Conservation (phyloP, 306 rosid genomes). For the Prunus davidiana region DNA sequence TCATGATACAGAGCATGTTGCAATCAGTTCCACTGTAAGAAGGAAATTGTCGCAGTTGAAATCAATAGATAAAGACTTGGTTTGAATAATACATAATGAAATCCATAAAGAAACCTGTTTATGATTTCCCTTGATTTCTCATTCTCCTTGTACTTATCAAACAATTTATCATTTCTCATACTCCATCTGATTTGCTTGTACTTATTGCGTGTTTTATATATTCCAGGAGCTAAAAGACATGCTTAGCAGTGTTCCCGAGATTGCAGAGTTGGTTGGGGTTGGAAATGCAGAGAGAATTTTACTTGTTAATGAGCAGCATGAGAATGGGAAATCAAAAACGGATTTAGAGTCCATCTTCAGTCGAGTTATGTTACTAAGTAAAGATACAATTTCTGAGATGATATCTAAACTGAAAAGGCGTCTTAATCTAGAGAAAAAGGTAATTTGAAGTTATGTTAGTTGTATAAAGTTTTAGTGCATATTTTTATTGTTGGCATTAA, state of each 20-base stretch:
- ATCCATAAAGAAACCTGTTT: not conserved
- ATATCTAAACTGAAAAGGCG: constrained; percentile 33
- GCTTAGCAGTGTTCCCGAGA: constrained; percentile 37
- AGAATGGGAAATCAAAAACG: constrained; percentile 24
- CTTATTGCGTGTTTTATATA: not conserved
- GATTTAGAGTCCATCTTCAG: constrained; percentile 32
- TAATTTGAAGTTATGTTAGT: not conserved
- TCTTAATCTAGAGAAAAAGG: constrained; percentile 33
- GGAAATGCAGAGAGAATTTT: constrained; percentile 26
- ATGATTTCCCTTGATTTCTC: not conserved
- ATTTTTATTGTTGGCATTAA: constrained; percentile 6
- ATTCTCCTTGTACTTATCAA: not conserved
- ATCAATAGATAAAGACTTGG: not conserved
- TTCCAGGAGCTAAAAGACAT: constrained; percentile 34
- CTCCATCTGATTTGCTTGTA: not conserved
- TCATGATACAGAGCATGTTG: too few species aligned
- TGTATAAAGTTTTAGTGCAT: not conserved
- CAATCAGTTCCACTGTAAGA: not conserved
- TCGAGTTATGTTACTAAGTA: constrained; percentile 30
- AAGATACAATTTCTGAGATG: constrained; percentile 21
- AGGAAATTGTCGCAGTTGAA: not conserved
- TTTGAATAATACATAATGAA: not conserved
- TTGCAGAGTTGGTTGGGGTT: constrained; percentile 29
- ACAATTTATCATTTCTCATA: not conserved
- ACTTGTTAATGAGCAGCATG: constrained; percentile 18